phyloP scores from a whole-genome alignment of 2,329 filamentous ascomycete species.

The Myriosclerotinia curreyana region DNA sequence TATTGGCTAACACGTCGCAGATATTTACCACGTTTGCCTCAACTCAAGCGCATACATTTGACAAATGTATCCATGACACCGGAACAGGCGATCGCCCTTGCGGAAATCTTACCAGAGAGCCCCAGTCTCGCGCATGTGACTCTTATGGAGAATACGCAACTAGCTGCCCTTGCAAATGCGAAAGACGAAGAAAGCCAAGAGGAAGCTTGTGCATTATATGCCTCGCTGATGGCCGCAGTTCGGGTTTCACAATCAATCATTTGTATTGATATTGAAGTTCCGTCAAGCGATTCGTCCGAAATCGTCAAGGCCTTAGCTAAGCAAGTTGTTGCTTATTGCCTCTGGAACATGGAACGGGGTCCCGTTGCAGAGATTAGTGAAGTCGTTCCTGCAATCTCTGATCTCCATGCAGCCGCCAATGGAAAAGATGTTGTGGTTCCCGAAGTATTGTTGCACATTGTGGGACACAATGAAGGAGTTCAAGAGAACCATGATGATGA shows the following conservation, averaged over 20 bases:
- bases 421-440: slow-evolving; percentile 63
- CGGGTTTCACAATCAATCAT: slow-evolving; percentile 80
- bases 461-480: slow-evolving; percentile 62
- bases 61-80: slow-evolving; percentile 79
- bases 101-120: slow-evolving; percentile 85
- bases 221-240: slow-evolving; percentile 83
- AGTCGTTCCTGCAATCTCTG: slow-evolving; percentile 38
- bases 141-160: slow-evolving; percentile 74
- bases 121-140: slow-evolving; percentile 80
- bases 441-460: slow-evolving; percentile 81
- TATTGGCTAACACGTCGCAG: slow-evolving; percentile 39
- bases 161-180: slow-evolving; percentile 69
- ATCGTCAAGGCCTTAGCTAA: slow-evolving; percentile 89
- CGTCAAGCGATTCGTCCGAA: slow-evolving; percentile 76
- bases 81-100: slow-evolving; percentile 85
- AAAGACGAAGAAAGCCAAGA: slow-evolving; percentile 79
- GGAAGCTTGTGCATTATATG: slow-evolving; percentile 90
- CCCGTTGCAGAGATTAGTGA: slow-evolving; percentile 62
- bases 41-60: slow-evolving; percentile 81
- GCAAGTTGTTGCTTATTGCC: slow-evolving; percentile 90
- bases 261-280: slow-evolving; percentile 88
- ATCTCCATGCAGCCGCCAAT: slow-evolving; percentile 41
- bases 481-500: slow-evolving; percentile 55
- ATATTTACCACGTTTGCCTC: slow-evolving; percentile 74
- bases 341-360: slow-evolving; percentile 83